A percentile compares a stretch with the other conserved stretches of the same genome.
These are phyloP conservation scores for Emmonsia crescens DNA, from an alignment of 2,329 filamentous ascomycete genomes.

Conservation along the genomic window DNA sequence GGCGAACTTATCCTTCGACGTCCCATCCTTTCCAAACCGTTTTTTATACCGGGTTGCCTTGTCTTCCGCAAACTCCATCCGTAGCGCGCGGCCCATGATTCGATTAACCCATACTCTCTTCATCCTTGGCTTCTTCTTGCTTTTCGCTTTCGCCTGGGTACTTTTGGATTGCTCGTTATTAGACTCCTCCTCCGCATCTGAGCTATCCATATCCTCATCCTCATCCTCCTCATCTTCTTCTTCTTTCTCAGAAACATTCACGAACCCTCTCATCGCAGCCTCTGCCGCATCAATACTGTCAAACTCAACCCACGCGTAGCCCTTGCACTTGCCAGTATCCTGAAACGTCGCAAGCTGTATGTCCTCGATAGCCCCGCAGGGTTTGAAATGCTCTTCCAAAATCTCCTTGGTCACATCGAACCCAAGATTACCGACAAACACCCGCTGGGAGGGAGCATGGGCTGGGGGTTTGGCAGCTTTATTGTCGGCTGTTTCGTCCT, in stretches of 20 bases:
- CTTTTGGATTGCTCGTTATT: constrained; percentile 24
- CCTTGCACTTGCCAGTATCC: constrained; percentile 95
- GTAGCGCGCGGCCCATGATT: constrained; percentile 66
- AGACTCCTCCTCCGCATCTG: constrained; percentile 17
- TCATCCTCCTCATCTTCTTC: constrained; percentile 33
- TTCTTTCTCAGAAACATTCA: constrained; percentile 53
- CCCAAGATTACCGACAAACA: constrained; percentile 85
- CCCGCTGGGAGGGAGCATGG: constrained; percentile 58
- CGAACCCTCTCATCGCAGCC: constrained; percentile 69
- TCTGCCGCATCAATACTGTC: constrained; percentile 64
- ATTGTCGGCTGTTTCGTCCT: constrained; percentile 17
- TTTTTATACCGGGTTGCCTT: constrained; percentile 84
- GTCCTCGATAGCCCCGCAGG: constrained; percentile 72
- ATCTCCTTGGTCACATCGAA: constrained; percentile 76
- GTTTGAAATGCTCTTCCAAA: constrained; percentile 67
- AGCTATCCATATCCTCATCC: constrained; percentile 20
- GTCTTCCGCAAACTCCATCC: constrained; percentile 91
- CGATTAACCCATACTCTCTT: constrained; percentile 71
- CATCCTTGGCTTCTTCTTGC: constrained; percentile 46
- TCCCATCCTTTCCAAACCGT: constrained; percentile 68
- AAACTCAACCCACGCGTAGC: constrained; percentile 92
- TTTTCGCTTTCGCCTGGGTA: constrained; percentile 31
- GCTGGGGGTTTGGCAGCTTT: constrained; percentile 22
- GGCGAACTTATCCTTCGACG: constrained; percentile 24
- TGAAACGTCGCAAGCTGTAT: constrained; percentile 90